Base-by-base conservation (phyloP, 2,329 filamentous ascomycete species). In the Diaporthe sp. region DNA sequence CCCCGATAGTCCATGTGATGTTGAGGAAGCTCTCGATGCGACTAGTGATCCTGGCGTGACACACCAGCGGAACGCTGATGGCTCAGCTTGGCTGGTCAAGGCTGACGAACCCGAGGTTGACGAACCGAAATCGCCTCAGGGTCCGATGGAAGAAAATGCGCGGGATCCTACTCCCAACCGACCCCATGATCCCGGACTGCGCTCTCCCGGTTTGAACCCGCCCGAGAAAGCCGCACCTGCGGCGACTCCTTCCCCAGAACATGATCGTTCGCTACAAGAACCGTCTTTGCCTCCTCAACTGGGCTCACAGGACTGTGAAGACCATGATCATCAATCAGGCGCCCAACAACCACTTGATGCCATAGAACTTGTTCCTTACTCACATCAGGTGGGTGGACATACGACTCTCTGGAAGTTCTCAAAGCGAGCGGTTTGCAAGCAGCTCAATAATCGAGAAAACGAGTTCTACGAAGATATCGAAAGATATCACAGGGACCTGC, bases 401-500 rank as follows among this genome's bases (percentile, higher is more conserved):
- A 98, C 95, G 9, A 98, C 96, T 0, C 90, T 99, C 47, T 99
- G 97, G 90, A 93, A 96, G 55, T 98, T 99, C 81, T 98, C 97
- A 25, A 92, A 95, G 78, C 91, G 96, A 79, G 97, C 97, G 72
- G 96, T 99, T 15, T 99, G 97, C 88, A 99, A 99, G 84, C 95
- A 98, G 84, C 90, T 99, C 80, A 99, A 98, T 83, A 99, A 98
- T 82, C 91, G 96, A 80, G 97, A 99, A 82, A 99, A 99, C 83
- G 95, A 98, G 84, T 99, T 99, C 82, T 99, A 99, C 83, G 97
- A 99, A 84, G 97, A 93, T 71, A 94, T 98, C 79, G 97, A 99
- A 86, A 92, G 91, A 80, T 92, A 94, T 78, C 96, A 99, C 83
- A 94, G 95, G 77, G 94, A 98, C 81, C 88, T 99, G 79, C 86